A percentile compares a stretch with the other conserved stretches of the same genome.
These are phyloP conservation scores for Penicillium flavigenum DNA, from an alignment of 495 filamentous ascomycete species.

Conservation along the genomic window DNA sequence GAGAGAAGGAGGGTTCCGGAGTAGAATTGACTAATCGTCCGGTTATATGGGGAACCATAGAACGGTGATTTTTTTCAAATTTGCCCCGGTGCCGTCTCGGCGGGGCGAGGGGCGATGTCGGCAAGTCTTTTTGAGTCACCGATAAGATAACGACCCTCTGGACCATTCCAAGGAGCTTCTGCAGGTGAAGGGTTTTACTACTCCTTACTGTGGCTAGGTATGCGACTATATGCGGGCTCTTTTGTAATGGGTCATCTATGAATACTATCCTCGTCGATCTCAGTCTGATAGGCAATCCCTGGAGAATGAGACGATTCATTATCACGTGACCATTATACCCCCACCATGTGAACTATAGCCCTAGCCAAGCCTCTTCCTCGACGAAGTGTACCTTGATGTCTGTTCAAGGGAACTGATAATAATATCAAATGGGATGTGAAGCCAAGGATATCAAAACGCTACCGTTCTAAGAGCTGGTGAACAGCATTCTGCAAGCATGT, in stretches of 20 bases:
- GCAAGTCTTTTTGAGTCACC: conserved; percentile 44
- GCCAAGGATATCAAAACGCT: too few species aligned
- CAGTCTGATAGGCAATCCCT: not conserved
- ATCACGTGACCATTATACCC: not conserved
- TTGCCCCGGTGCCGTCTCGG: conserved; percentile 17
- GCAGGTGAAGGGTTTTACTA: not conserved
- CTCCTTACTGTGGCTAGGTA: not conserved
- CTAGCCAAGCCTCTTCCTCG: not conserved
- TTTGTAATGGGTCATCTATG: not conserved
- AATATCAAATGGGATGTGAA: too few species aligned
- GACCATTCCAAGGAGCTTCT: too few species aligned
- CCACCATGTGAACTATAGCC: not conserved
- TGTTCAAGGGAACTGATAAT: not conserved
- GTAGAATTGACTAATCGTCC: conserved; percentile 24
- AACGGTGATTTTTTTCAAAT: conserved; percentile 35
- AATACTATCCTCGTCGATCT: not conserved
- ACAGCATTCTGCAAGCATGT: too few species aligned
- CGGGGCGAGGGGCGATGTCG: conserved; percentile 48
- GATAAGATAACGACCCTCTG: conserved; percentile 44
- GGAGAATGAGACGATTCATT: not conserved
- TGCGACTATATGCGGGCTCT: not conserved
- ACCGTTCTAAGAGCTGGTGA: too few species aligned
- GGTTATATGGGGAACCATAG: conserved; percentile 16
- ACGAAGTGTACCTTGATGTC: not conserved
- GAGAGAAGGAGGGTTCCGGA: conserved; percentile 10